Evolutionary conservation across 2,329 filamentous ascomycete genomes (phyloP).

Genomic region (Cytospora piceicola): DNA sequence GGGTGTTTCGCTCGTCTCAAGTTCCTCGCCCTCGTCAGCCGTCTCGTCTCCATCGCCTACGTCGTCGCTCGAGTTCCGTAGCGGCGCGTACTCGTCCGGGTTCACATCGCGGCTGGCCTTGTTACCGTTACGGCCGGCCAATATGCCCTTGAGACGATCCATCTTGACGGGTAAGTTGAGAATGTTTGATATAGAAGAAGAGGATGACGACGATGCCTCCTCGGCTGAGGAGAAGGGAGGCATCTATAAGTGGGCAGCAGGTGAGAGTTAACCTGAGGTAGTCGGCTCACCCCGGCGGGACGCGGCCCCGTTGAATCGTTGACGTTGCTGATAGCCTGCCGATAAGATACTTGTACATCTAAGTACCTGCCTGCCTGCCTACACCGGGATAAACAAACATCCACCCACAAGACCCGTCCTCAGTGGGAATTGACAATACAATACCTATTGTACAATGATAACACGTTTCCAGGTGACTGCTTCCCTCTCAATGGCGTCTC

Average conservation of each 20-base stretch:
- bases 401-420: not conserved
- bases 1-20: conserved; percentile 45
- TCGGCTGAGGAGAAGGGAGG: conserved; percentile 8
- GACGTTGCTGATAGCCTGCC: conserved; percentile 11
- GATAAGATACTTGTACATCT: not conserved
- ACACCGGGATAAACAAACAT: not conserved
- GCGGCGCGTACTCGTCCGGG: conserved; percentile 30
- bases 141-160: conserved; percentile 27
- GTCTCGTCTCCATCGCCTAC: conserved; percentile 26
- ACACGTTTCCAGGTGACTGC: not conserved
- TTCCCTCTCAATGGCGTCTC: not conserved
- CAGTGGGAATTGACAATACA: not conserved
- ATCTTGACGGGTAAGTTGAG: conserved; percentile 22
- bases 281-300: not conserved
- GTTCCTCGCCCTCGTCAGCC: conserved; percentile 36
- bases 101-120: conserved; percentile 34
- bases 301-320: conserved; percentile 2
- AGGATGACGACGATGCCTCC: conserved; percentile 5
- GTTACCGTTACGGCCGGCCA: conserved; percentile 34
- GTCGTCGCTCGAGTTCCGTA: conserved; percentile 38
- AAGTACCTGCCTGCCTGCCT: no score
- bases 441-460: no score
- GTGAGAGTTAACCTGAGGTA: not conserved
- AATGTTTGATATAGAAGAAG: not conserved
- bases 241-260: not conserved